A percentile compares a stretch with the other conserved stretches of the same genome.
These are phyloP conservation scores for Fraxinus excelsior DNA, from an alignment of 257 asterid species.

Conservation along the genomic window DNA sequence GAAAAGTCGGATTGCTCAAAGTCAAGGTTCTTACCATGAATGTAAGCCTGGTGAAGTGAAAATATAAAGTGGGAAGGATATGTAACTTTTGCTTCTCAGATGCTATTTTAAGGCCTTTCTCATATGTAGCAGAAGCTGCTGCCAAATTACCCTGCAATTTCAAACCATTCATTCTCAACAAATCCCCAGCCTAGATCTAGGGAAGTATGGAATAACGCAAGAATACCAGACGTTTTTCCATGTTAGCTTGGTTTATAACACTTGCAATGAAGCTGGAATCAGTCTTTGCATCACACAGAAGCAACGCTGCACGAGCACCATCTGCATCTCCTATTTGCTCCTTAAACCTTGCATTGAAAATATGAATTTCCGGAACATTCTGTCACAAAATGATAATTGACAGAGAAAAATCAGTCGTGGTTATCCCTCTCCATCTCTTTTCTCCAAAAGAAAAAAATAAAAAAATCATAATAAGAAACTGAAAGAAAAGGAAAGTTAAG, in stretches of 20 bases:
- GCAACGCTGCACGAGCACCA: constrained; percentile 72
- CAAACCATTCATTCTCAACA: constrained; percentile 24
- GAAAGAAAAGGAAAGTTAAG: not conserved
- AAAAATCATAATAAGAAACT: not conserved
- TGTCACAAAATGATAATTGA: constrained; percentile 35
- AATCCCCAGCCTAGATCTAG: constrained; percentile 20
- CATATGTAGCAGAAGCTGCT: constrained; percentile 66
- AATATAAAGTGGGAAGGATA: constrained; percentile 61
- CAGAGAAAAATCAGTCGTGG: constrained; percentile 16
- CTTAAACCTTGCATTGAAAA: constrained; percentile 77
- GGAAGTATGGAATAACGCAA: constrained; percentile 28
- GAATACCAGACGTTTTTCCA: constrained; percentile 83
- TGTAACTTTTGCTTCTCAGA: constrained; percentile 54
- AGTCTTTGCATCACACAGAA: constrained; percentile 43
- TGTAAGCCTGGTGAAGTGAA: constrained; percentile 57
- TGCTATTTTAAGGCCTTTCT: constrained; percentile 63
- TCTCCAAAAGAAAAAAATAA: constrained; percentile 12
- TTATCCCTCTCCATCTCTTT: too few relatives aligned
- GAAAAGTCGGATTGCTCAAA: constrained; percentile 13
- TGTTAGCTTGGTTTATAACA: constrained; percentile 63
- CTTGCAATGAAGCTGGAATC: constrained; percentile 55
- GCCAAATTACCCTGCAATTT: constrained; percentile 69
- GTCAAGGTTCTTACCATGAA: constrained; percentile 54
- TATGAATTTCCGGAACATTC: constrained; percentile 76
- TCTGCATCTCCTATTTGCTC: constrained; percentile 70